Base-by-base conservation (phyloP, 2,329 filamentous ascomycete species). In the Zopfia rhizophila region DNA sequence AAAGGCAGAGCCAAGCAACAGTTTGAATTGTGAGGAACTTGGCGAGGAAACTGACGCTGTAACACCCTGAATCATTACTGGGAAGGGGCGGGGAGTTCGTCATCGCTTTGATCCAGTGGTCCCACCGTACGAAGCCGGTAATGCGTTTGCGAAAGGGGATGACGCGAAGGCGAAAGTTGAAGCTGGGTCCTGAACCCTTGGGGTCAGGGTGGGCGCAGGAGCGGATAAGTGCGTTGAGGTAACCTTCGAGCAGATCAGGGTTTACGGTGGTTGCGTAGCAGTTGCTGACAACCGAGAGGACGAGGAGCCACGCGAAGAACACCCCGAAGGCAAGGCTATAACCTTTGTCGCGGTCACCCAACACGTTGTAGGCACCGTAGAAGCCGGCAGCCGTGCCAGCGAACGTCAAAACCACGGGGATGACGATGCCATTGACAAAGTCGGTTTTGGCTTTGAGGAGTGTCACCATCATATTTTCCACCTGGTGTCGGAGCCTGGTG, bases 301-400 rank as follows among this genome's bases (percentile, higher is more conserved):
- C 37, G 37, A 39, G 8, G n/a, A 39, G 12, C 37, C 37, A 39
- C 37, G n/a, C n/a, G n/a, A n/a, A n/a, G n/a, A n/a, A n/a, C n/a
- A n/a, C n/a, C n/a, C n/a, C n/a, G n/a, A n/a, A n/a, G n/a, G n/a
- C n/a, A n/a, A n/a, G n/a, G n/a, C n/a, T n/a, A n/a, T n/a, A n/a
- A n/a, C n/a, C n/a, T 7, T 25, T 39, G 23, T 39, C 37, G 22
- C 23, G 19, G 37, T 39, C 22, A 24, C 37, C 37, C 21, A 39
- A 24, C 11, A 27, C 16, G 4, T 12, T 39, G 23, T 39, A 39
- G 3, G 37, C 37, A 24, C 19, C 24, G 22, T 27, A 39, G 37
- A 39, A 39, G 13, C 19, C 37, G 22, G 37, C 19, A 13, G 37
- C 37, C 16, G 37, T 27, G 22, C 19, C 37, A 13, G 37, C 37